Conservation (phyloP, 1,139 yeast genomes). For the Pichia sp. region DNA sequence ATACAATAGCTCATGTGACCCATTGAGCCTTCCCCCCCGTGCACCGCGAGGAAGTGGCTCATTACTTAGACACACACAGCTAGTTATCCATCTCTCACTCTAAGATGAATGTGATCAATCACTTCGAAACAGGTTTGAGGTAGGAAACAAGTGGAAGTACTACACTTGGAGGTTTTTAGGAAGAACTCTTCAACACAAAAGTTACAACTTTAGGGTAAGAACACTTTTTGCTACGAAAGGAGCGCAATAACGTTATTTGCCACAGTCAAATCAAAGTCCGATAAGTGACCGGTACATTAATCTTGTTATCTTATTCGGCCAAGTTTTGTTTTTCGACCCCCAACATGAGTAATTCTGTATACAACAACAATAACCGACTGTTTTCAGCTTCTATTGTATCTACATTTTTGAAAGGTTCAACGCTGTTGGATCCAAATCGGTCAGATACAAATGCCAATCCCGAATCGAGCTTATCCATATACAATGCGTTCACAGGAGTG, state of each 20-base stretch:
- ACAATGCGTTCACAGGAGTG: slow-evolving; percentile 42
- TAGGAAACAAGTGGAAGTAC: neutral
- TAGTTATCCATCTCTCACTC: neutral
- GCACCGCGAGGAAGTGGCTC: neutral
- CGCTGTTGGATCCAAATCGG: slow-evolving; percentile 5
- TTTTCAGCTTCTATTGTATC: slow-evolving; percentile 8
- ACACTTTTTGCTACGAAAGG: neutral
- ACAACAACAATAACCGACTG: slow-evolving; percentile 3
- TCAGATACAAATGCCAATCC: neutral
- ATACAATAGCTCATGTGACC: neutral
- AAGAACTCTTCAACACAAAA: neutral
- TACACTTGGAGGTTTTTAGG: neutral
- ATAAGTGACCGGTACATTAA: neutral
- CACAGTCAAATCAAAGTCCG: slow-evolving; percentile 1
- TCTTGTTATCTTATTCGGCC: neutral
- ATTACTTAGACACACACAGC: neutral
- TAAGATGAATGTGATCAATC: neutral
- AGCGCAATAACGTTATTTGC: neutral
- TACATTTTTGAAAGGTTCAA: slow-evolving; percentile 7
- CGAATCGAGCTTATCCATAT: slow-evolving; percentile 30
- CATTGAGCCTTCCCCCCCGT: neutral
- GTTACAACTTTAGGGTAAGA: neutral
- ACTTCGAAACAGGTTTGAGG: neutral
- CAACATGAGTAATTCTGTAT: slow-evolving; percentile 10
- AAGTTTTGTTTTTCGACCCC: neutral